Conservation (phyloP, 441 rosid species). For the Brassica balearica region DNA sequence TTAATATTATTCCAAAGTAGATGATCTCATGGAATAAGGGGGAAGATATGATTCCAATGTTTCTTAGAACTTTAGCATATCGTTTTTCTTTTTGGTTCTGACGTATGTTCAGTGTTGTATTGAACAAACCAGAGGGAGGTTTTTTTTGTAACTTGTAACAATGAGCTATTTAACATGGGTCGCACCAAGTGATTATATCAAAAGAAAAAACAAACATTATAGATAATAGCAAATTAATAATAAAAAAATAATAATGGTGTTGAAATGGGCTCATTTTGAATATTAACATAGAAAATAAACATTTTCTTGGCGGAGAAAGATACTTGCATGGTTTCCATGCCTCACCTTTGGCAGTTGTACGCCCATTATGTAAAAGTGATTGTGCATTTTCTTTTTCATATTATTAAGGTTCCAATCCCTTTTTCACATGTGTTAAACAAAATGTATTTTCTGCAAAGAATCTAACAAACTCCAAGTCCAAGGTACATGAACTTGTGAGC, state of each 20-base stretch:
- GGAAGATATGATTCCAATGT: conserved; percentile 14
- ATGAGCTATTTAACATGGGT: neutral
- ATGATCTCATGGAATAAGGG: neutral
- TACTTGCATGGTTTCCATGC: conserved; percentile 35
- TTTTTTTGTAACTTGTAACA: neutral
- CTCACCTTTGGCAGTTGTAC: neutral
- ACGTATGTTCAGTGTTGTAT: neutral
- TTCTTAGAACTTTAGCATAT: conserved; percentile 15
- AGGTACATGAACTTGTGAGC: conserved; percentile 42
- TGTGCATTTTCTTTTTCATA: neutral
- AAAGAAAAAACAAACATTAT: neutral
- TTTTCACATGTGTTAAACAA: conserved; percentile 20
- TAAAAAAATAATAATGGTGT: neutral
- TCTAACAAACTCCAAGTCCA: conserved; percentile 40
- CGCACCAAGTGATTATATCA: neutral
- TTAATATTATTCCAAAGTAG: too few species aligned
- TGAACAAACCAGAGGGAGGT: neutral
- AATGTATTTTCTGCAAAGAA: conserved; percentile 1
- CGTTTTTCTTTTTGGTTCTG: neutral
- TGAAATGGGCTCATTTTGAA: neutral
- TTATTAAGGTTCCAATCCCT: neutral
- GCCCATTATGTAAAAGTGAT: conserved; percentile 16
- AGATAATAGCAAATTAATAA: neutral
- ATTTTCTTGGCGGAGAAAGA: conserved; percentile 18
- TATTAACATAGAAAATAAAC: neutral